Percentiles rank a stretch among this genome's conserved stretches.
Evolutionary conservation across 2,329 filamentous ascomycete genomes (phyloP).

Genomic region (Trichoderma breve): DNA sequence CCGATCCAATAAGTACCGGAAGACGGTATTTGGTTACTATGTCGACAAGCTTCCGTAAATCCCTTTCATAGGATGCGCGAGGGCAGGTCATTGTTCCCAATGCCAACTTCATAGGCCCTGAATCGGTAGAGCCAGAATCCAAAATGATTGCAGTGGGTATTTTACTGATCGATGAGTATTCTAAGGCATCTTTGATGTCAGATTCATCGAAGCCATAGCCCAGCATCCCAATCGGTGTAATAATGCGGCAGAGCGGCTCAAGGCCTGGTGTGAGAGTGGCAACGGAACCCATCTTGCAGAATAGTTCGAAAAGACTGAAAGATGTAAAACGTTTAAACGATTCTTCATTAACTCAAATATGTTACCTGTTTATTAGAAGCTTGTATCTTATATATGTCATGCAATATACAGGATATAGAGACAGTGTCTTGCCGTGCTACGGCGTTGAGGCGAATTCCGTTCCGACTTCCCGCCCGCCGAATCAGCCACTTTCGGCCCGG

Average conservation of each 20-base stretch:
- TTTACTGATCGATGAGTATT: background rate
- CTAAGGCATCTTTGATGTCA: background rate
- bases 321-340: background rate
- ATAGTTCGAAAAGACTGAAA: background rate
- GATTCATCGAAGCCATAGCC: background rate
- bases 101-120: slow-evolving; percentile 31
- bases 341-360: background rate
- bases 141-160: slow-evolving; percentile 36
- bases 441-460: background rate
- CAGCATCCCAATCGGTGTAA: background rate
- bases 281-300: background rate
- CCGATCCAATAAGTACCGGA: background rate
- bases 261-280: background rate
- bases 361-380: background rate
- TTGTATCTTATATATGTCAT: background rate
- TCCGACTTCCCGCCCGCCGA: background rate
- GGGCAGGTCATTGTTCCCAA: background rate
- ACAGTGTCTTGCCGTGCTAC: background rate
- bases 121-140: slow-evolving; percentile 38
- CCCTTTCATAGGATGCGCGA: background rate
- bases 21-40: background rate
- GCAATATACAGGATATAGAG: background rate
- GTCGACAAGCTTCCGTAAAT: background rate
- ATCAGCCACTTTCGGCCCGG: background rate
- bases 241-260: background rate